Evolutionary conservation across 73 alveolate species (phyloP).

Genomic region (Paramecium bursaria): DNA sequence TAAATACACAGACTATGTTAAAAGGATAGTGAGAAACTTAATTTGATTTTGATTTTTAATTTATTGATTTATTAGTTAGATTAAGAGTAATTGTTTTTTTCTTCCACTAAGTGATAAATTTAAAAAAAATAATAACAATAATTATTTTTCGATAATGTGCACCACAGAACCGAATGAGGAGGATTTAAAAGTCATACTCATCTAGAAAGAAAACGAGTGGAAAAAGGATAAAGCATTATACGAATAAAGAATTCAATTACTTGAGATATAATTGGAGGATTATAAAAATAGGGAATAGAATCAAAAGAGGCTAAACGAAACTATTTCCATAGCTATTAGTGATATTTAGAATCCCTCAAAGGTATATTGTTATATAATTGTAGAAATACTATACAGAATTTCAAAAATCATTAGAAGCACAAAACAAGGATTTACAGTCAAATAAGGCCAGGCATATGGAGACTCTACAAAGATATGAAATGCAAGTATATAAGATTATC

Average conservation of each 20-base stretch:
- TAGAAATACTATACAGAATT: conserved; percentile 42
- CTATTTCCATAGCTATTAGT: conserved; percentile 10
- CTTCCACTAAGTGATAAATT: no score
- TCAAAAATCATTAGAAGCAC: conserved; percentile 45
- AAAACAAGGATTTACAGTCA: conserved; percentile 4
- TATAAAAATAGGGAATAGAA: conserved; percentile 36
- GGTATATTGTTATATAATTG: conserved; percentile 16
- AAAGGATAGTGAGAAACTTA: no score
- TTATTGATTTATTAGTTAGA: no score
- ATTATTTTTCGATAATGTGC: no score
- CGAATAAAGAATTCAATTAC: conserved; percentile 37
- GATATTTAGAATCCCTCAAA: not conserved
- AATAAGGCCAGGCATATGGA: not conserved
- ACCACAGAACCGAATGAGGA: no score
- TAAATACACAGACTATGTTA: no score
- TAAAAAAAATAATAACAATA: no score
- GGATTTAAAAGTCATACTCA: no score
- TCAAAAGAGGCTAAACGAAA: conserved; percentile 35
- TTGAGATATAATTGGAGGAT: conserved; percentile 49
- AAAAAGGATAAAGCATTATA: conserved; percentile 45
- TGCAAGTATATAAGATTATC: not conserved
- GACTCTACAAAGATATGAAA: no score
- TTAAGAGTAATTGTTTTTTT: no score
- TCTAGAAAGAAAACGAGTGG: conserved; percentile 54
- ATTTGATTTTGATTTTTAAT: no score